Evolutionary conservation across 495 filamentous ascomycete species (phyloP), one percentile per base, ranked within the genome.

Genomic region (Aspergillus incahuasiensis): DNA sequence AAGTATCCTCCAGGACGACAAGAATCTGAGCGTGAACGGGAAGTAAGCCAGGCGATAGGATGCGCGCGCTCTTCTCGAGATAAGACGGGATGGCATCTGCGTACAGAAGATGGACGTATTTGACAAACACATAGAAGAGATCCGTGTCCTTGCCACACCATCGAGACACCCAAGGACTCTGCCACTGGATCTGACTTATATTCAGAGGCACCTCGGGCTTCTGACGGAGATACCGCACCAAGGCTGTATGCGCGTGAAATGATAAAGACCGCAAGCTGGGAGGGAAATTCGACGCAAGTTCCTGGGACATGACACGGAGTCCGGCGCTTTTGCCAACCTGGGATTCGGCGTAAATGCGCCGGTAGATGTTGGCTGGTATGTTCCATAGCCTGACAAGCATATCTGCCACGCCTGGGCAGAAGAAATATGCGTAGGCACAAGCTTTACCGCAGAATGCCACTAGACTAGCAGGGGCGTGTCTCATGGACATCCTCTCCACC

Each of bases 391-490:
- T 81, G 24, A 95, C 83, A 49, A 97, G 77, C 38, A 92, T 82
- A 62, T 97, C 92, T 35, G 91, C 87, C 53, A 96, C 81, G 16
- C 91, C 91, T 0, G 91, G 88, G 38, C 90, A 94, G 68, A 96
- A 97, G 66, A 94, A 95, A 71, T 96, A 98, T 32, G 94, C 94
- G 70, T 96, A 97, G 8, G 94, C 94, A 61, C 86, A 88, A 15
- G 91, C 90, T 69, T 95, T 97, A 48, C 92, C 94, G 64, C 90
- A 94, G 72, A 96, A 98, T 30, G 87, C 85, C 44, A 97, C 91
- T 56, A 97, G 70, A 64, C 89, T 95, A 35, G 89, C 84, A n/a
- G 94, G 89, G n/a, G 91, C 89, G 63, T 89, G 86, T 62, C 90
- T 82, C 60, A 91, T 74, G 7, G 89, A 92, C 88, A 97, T 89